Percentiles rank a stretch among this genome's conserved stretches.
phyloP scores from a whole-genome alignment of 257 asterid species.

The Solanum clarkiae region DNA sequence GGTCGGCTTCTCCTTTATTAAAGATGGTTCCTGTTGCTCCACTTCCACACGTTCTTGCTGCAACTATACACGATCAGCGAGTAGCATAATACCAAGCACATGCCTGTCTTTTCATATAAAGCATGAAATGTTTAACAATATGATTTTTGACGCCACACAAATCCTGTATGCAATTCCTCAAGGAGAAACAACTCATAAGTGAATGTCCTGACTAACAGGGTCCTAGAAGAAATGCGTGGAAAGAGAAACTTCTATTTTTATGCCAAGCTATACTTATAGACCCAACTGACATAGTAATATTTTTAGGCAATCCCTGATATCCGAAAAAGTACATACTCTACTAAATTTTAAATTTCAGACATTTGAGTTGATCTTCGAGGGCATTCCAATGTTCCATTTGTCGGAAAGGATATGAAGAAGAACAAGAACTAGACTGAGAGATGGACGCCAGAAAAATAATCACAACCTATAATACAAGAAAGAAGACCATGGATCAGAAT shows the following conservation, averaged over 20 bases:
- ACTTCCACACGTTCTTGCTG: conserved; percentile 35
- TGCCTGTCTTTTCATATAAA: background rate
- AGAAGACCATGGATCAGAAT: conserved; percentile 3
- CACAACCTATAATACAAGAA: conserved; percentile 8
- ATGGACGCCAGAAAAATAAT: background rate
- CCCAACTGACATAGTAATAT: background rate
- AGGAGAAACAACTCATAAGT: background rate
- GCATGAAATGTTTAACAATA: background rate
- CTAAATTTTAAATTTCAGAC: background rate
- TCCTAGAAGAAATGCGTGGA: background rate
- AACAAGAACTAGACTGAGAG: background rate
- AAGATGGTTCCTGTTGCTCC: conserved; percentile 21
- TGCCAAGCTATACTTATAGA: background rate
- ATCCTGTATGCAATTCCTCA: background rate
- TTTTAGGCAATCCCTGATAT: background rate
- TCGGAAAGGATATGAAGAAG: background rate
- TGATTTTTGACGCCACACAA: background rate
- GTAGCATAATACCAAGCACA: background rate
- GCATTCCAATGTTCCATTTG: background rate
- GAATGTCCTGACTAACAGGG: background rate
- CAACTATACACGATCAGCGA: conserved; percentile 5
- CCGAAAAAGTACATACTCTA: background rate
- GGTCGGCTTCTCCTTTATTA: conserved; percentile 31
- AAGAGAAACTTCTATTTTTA: background rate
- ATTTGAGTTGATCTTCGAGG: background rate